phyloP scores from a whole-genome alignment of 225 moss, liverwort and hornwort genomes.

The Sphagnum contortum region DNA sequence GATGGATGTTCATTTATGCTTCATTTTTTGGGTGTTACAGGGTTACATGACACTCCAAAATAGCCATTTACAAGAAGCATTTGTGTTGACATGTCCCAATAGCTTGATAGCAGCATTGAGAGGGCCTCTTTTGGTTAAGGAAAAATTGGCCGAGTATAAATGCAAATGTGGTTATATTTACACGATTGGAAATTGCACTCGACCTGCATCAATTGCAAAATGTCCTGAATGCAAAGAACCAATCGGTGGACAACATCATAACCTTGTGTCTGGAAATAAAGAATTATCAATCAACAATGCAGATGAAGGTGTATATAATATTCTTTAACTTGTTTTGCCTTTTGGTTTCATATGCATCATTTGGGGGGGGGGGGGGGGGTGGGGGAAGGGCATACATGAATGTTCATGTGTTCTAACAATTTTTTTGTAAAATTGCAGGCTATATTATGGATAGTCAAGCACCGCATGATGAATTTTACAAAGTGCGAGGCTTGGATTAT shows the following conservation, averaged over 20 bases:
- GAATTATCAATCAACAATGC: too few species aligned
- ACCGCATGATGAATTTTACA: slow-evolving; percentile 29
- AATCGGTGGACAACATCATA: slow-evolving; percentile 30
- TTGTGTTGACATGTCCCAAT: slow-evolving; percentile 34
- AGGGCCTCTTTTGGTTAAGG: slow-evolving; percentile 16
- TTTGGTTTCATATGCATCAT: too few species aligned
- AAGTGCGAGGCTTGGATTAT: slow-evolving; percentile 26
- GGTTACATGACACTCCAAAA: slow-evolving; percentile 32
- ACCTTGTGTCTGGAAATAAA: slow-evolving; percentile 18
- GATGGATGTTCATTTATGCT: too few species aligned
- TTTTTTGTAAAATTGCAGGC: slow-evolving; percentile 7
- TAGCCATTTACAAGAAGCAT: slow-evolving; percentile 24
- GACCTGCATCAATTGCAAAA: slow-evolving; percentile 17
- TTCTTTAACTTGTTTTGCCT: too few species aligned
- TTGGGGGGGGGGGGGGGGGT: too few species aligned
- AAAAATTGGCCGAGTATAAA: slow-evolving; percentile 34
- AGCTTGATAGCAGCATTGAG: slow-evolving; percentile 39
- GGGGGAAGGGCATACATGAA: too few species aligned
- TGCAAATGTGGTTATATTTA: slow-evolving; percentile 44
- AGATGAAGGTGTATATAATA: too few species aligned
- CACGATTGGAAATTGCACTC: slow-evolving; percentile 41
- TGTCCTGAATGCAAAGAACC: slow-evolving; percentile 29
- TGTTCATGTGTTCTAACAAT: too few species aligned
- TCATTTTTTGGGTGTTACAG: slow-evolving; percentile 3
- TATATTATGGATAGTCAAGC: slow-evolving; percentile 42